Base-by-base conservation (phyloP, 2,329 filamentous ascomycete genomes). In the Nannizziopsis arthrosporioides region DNA sequence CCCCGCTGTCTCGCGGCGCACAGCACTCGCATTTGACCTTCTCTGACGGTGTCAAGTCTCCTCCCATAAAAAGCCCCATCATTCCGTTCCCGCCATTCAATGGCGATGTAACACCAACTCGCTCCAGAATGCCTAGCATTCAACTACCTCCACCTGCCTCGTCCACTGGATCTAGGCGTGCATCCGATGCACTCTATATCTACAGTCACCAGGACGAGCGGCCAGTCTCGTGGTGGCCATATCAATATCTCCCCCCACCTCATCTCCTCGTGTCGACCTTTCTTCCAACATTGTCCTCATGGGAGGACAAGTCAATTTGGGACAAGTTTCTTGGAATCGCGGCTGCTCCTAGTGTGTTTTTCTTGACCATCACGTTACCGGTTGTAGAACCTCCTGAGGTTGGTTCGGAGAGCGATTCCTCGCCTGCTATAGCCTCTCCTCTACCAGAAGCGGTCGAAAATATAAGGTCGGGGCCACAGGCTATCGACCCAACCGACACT, bases 331-430 rank as follows among this genome's bases (percentile, higher is more conserved):
- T 95, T 42, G 90, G 87, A 37, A 58, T 92, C 9, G 74, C 93
- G 34, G 89, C 89, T 6, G 82, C 87, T n/a, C 85, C 89, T 1
- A 93, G 84, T 57, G 87, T 98, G 34, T 85, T 98, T 53, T 68
- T 96, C 1, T 73, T 98, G 3, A 90, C 90, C 0, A 80, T 92
- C 41, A 98, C 92, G 0, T 66, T 98, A 3, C 92, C 93, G 0
- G 88, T 98, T 0, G 85, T 94, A 5, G 90, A 96, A 58, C 77
- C 77, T 1, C 73, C 77, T 15, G 72, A 66, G 32, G 61, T 75
- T 6, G 75, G 79, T 10, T 66, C 71, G 2, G 66, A 55, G n/a
- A 42, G 19, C 11, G 37, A 44, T 17, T 17, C 14, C 17, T 17
- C 22, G 22, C 18, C 51, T 40, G 11, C n/a, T 3, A 22, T 35